Conservation (phyloP, 768 basidiomycete species). For the Pholiota microspora region DNA sequence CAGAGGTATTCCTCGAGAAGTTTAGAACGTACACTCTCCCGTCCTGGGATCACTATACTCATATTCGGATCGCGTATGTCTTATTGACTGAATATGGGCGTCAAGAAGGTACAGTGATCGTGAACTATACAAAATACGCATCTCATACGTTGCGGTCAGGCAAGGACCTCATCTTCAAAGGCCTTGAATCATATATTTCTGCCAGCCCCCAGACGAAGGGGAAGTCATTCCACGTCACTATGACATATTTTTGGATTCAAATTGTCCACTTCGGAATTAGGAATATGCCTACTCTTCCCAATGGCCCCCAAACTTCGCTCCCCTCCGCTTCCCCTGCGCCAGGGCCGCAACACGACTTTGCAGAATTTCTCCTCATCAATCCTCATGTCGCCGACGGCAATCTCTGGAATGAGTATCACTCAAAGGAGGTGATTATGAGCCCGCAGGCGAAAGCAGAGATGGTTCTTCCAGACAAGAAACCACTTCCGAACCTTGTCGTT, state of each 20-base stretch:
- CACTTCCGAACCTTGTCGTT: conserved; percentile 36
- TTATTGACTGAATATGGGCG: conserved; percentile 38
- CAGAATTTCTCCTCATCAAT: conserved; percentile 36
- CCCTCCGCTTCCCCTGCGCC: not conserved
- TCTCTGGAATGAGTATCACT: conserved; percentile 43
- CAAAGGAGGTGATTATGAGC: conserved; percentile 42
- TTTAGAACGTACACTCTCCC: conserved; percentile 34
- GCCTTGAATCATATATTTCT: conserved; percentile 37
- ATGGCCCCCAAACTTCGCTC: not conserved
- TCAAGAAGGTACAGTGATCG: conserved; percentile 45
- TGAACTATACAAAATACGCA: not conserved
- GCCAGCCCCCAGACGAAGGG: conserved; percentile 33
- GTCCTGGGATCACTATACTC: conserved; percentile 49
- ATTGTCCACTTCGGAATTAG: conserved; percentile 46
- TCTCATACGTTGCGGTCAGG: conserved; percentile 22
- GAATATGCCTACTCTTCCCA: conserved; percentile 25
- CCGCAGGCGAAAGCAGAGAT: conserved; percentile 34
- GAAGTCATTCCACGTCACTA: conserved; percentile 41
- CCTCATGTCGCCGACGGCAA: conserved; percentile 39
- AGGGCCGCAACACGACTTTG: conserved; percentile 28
- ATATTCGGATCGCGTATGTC: conserved; percentile 42
- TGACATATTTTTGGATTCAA: conserved; percentile 54
- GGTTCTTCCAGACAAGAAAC: conserved; percentile 45
- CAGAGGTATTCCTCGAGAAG: conserved; percentile 31
- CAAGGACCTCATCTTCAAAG: conserved; percentile 42